Conservation (phyloP, 1,139 yeast genomes). For the Suhomyces panamericanus region DNA sequence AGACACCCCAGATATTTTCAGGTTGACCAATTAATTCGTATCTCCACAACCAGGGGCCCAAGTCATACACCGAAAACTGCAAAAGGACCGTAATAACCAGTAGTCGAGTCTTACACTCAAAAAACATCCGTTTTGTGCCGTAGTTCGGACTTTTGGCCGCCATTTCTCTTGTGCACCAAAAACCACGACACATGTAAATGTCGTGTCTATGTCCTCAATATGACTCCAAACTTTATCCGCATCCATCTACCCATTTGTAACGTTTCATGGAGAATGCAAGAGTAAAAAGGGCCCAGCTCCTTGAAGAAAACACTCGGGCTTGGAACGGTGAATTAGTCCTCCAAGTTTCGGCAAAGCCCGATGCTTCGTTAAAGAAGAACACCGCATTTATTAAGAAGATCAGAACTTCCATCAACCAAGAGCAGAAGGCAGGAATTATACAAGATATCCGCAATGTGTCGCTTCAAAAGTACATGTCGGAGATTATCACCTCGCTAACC, state of each 20-base stretch:
- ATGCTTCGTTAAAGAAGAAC: conserved; percentile 80
- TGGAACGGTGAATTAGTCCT: conserved; percentile 53
- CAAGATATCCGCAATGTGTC: conserved; percentile 65
- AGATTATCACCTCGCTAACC: conserved; percentile 59
- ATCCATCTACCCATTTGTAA: neutral
- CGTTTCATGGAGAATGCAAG: neutral
- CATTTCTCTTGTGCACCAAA: no score
- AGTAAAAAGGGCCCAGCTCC: conserved; percentile 36
- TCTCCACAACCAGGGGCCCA: no score
- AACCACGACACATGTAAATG: no score
- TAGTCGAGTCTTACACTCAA: no score
- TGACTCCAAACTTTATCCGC: neutral
- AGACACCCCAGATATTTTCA: no score
- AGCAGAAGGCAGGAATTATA: conserved; percentile 44
- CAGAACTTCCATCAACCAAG: conserved; percentile 55
- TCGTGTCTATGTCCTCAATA: no score
- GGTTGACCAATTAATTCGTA: no score
- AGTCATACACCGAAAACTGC: no score
- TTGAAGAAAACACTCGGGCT: conserved; percentile 46
- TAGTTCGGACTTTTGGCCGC: no score
- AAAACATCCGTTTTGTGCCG: no score
- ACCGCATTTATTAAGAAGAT: conserved; percentile 78
- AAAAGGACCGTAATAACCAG: no score
- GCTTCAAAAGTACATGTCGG: conserved; percentile 75
- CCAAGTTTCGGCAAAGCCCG: conserved; percentile 44